Evolutionary conservation across 2,329 filamentous ascomycete genomes (phyloP).

Genomic region (Colletotrichum navitas): DNA sequence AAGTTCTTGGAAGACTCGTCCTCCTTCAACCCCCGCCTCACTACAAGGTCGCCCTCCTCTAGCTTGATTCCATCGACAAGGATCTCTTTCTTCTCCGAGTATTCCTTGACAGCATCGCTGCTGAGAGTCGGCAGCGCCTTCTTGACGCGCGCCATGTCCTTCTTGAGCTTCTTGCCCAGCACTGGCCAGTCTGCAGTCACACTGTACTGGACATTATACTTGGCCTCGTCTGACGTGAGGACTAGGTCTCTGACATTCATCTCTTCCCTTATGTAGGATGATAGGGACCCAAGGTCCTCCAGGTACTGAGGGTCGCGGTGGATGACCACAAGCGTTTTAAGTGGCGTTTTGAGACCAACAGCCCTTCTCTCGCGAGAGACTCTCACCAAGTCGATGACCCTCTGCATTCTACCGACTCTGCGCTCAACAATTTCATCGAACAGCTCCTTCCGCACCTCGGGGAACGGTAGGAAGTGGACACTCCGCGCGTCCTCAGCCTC

Average conservation of each 20-base stretch:
- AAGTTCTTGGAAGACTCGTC: conserved; percentile 78
- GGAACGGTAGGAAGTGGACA: conserved; percentile 93
- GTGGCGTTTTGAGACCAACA: conserved; percentile 89
- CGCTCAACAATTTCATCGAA: conserved; percentile 90
- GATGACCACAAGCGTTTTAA: conserved; percentile 91
- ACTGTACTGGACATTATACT: conserved; percentile 93
- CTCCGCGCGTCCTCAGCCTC: conserved; percentile 81
- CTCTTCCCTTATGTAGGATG: conserved; percentile 92
- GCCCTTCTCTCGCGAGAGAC: conserved; percentile 87
- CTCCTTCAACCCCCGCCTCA: conserved; percentile 83
- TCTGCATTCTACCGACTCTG: conserved; percentile 91
- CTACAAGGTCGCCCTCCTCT: conserved; percentile 83
- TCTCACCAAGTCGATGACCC: conserved; percentile 91
- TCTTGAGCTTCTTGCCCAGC: conserved; percentile 96
- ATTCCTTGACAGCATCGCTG: conserved; percentile 84
- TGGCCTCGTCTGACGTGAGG: conserved; percentile 86
- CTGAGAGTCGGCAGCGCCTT: conserved; percentile 85
- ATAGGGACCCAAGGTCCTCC: conserved; percentile 85
- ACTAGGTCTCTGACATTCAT: conserved; percentile 90
- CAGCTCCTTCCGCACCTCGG: conserved; percentile 87
- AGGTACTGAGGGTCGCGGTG: conserved; percentile 87
- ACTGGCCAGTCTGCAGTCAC: conserved; percentile 93
- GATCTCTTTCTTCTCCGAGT: conserved; percentile 79
- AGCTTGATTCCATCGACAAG: conserved; percentile 88
- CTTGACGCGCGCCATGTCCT: conserved; percentile 91